A percentile compares a stretch with the other conserved stretches of the same genome.
These are phyloP conservation scores for Euphorbia lathyris DNA, from an alignment of 345 rosid species.

Conservation along the genomic window DNA sequence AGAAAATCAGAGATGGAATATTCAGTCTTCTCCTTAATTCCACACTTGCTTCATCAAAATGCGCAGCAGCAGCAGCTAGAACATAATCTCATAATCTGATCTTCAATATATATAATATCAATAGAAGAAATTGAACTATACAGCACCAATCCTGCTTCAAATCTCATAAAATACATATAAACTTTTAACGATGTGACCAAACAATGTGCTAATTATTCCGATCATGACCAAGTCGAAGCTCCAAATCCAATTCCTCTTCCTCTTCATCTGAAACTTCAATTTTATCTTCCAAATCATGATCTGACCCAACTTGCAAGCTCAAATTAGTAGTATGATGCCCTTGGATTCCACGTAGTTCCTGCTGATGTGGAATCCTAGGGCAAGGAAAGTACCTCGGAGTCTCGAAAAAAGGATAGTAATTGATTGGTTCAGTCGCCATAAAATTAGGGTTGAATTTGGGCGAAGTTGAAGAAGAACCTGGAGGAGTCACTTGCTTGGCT, in stretches of 20 bases:
- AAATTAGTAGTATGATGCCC: slow-evolving; percentile 16
- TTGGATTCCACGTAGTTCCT: slow-evolving; percentile 5
- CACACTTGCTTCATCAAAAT: background rate
- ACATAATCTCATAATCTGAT: no score
- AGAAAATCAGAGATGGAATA: background rate
- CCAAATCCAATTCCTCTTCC: slow-evolving; percentile 68
- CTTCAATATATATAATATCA: background rate
- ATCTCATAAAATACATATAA: background rate
- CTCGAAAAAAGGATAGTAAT: slow-evolving; percentile 22
- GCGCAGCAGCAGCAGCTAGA: no score
- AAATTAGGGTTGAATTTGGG: slow-evolving; percentile 28
- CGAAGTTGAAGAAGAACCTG: slow-evolving; percentile 2
- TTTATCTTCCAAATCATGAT: slow-evolving; percentile 20
- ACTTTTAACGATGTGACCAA: background rate
- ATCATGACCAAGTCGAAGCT: slow-evolving; percentile 77
- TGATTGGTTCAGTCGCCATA: slow-evolving; percentile 14
- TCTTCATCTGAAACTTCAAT: slow-evolving; percentile 32
- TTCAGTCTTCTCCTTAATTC: background rate
- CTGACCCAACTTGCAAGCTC: slow-evolving; percentile 37
- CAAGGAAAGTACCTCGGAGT: slow-evolving; percentile 25
- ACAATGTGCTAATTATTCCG: slow-evolving; percentile 17
- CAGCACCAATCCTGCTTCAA: background rate
- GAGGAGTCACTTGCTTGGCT: slow-evolving; percentile 22
- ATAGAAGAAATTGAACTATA: background rate
- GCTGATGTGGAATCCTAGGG: slow-evolving; percentile 19